Percentiles rank a stretch among this genome's conserved stretches.
Evolutionary conservation across 495 filamentous ascomycete species (phyloP).

Genomic region (Podospora bellae-mahoneyi): DNA sequence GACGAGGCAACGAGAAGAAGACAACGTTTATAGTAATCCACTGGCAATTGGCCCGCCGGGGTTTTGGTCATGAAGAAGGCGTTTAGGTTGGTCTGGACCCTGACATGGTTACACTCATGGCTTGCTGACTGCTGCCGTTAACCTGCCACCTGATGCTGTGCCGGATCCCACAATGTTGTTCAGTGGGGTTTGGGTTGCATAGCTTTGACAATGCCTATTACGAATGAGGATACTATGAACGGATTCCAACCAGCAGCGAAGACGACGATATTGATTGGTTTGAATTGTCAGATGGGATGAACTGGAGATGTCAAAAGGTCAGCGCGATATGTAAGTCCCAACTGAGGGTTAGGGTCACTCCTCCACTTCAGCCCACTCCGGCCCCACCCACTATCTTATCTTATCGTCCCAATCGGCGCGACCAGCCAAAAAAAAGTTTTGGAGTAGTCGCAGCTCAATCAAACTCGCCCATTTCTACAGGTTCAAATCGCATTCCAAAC

Average conservation of each 20-base stretch:
- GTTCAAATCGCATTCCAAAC: not conserved
- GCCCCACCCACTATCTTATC: slow-evolving; percentile 3
- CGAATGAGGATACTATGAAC: not conserved
- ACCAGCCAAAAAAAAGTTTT: slow-evolving; percentile 7
- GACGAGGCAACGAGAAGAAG: not conserved
- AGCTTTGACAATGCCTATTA: not conserved
- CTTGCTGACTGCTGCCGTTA: not conserved
- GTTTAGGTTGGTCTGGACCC: not conserved
- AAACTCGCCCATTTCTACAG: not conserved
- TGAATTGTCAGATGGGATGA: not conserved
- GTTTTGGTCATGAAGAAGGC: not conserved
- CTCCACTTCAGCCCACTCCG: not conserved
- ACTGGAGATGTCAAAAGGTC: not conserved
- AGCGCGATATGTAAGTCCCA: not conserved
- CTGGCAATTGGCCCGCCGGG: not conserved
- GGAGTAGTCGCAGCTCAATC: not conserved
- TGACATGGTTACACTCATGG: too few relatives aligned
- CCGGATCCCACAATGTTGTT: not conserved
- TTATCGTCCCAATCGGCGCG: slow-evolving; percentile 2
- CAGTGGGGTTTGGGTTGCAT: not conserved
- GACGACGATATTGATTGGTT: not conserved
- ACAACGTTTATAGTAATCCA: not conserved
- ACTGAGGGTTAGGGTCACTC: not conserved
- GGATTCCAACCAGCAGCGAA: not conserved
- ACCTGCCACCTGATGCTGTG: not conserved